Conservation (phyloP, 768 basidiomycete species). For the Aureoboletus auriporus region DNA sequence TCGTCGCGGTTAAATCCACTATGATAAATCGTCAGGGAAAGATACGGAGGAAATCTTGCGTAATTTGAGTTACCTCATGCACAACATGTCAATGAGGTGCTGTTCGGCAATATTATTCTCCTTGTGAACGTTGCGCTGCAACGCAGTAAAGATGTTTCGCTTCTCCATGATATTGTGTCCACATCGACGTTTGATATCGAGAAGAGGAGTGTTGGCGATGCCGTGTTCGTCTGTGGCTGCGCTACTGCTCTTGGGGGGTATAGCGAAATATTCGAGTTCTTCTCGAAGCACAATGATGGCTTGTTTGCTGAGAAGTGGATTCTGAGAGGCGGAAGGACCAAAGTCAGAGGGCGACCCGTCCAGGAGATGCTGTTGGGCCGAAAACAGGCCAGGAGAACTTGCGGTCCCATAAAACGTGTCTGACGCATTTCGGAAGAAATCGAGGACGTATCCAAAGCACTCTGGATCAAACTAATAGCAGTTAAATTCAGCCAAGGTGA, state of each 20-base stretch:
- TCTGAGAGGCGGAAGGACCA: constrained; percentile 66
- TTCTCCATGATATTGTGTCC: constrained; percentile 87
- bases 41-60: background rate
- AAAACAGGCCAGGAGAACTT: constrained; percentile 65
- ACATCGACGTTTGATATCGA: constrained; percentile 80
- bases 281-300: constrained; percentile 98
- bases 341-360: constrained; percentile 61
- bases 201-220: constrained; percentile 70
- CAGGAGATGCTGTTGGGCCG: constrained; percentile 74
- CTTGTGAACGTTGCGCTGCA: constrained; percentile 98
- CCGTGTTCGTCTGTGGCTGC: constrained; percentile 74
- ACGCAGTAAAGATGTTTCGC: constrained; percentile 91
- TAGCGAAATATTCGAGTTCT: constrained; percentile 97
- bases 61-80: constrained; percentile 76
- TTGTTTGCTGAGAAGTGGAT: constrained; percentile 92
- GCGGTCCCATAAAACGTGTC: constrained; percentile 90
- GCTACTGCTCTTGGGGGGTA: constrained; percentile 67
- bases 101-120: constrained; percentile 99
- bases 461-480: constrained; percentile 85
- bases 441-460: constrained; percentile 90
- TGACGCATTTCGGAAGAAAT: constrained; percentile 86
- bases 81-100: constrained; percentile 99
- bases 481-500: constrained; percentile 2
- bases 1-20: constrained; percentile 97
- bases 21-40: constrained; percentile 9